These are phyloP conservation scores for Xylaria grammica DNA, from an alignment of 495 filamentous ascomycete genomes.

Conservation along the genomic window DNA sequence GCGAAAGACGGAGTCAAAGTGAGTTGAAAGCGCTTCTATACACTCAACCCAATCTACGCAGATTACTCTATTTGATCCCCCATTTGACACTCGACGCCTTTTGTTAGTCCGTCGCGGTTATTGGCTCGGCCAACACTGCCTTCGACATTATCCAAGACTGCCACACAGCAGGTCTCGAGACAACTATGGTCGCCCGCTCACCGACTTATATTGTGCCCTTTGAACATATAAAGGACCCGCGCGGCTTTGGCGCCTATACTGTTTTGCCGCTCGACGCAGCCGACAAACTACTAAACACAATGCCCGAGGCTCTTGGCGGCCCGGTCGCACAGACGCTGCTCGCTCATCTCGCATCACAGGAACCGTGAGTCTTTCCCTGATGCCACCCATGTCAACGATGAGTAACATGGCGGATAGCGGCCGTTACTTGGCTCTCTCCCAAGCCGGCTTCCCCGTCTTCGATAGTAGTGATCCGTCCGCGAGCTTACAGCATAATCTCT, in stretches of 20 bases:
- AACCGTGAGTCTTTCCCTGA: constrained; percentile 28
- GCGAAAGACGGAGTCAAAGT: background rate
- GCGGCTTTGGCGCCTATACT: constrained; percentile 31
- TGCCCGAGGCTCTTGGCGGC: constrained; percentile 27
- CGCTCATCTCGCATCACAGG: constrained; percentile 23
- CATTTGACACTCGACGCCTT: background rate
- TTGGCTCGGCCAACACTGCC: constrained; percentile 46
- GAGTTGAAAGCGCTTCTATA: background rate
- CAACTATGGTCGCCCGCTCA: constrained; percentile 41
- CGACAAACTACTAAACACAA: constrained; percentile 30
- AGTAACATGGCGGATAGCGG: constrained; percentile 12
- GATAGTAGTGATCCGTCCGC: constrained; percentile 31
- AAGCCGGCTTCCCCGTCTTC: constrained; percentile 39
- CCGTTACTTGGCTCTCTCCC: constrained; percentile 32
- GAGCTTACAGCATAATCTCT: constrained; percentile 27
- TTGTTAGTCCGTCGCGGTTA: constrained; percentile 39
- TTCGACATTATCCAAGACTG: constrained; percentile 44
- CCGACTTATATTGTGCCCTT: constrained; percentile 43
- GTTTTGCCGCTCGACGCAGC: constrained; percentile 20
- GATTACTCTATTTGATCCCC: background rate
- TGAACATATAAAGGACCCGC: constrained; percentile 27
- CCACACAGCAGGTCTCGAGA: constrained; percentile 27
- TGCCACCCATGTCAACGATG: background rate
- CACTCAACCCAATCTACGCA: background rate
- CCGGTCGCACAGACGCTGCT: constrained; percentile 20